Percentiles rank a stretch among this genome's conserved stretches.
phyloP scores from a whole-genome alignment of 2,329 filamentous ascomycete genomes.

The Chaetomium sp. region DNA sequence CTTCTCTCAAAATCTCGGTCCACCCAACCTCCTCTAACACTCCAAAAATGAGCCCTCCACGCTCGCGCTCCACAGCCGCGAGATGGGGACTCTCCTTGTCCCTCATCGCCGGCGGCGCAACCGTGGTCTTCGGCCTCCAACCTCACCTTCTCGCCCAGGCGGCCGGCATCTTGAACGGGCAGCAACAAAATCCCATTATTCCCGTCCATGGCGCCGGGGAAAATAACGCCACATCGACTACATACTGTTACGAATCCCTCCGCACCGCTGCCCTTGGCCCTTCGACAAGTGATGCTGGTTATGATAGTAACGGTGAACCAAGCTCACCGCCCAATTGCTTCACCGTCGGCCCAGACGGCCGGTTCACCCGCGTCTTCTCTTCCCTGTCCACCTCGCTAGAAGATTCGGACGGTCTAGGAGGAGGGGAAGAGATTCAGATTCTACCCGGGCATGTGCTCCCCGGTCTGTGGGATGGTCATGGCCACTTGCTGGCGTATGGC shows the following conservation, averaged over 20 bases:
- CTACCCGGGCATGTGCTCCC: constrained; percentile 47
- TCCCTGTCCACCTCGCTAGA: neutral
- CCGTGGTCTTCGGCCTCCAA: constrained; percentile 14
- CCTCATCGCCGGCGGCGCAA: constrained; percentile 15
- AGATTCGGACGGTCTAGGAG: neutral
- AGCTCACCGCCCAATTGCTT: constrained; percentile 12
- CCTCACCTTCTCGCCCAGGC: neutral
- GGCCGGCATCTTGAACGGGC: neutral
- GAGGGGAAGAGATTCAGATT: constrained; percentile 22
- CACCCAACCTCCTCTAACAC: neutral
- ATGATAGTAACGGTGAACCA: no score
- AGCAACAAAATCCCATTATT: neutral
- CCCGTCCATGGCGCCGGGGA: no score
- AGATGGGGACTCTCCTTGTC: constrained; percentile 17
- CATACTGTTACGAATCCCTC: constrained; percentile 36
- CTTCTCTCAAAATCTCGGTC: neutral
- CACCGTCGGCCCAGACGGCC: constrained; percentile 6
- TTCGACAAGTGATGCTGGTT: neutral
- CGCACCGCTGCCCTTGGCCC: constrained; percentile 30
- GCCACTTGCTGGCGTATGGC: constrained; percentile 58
- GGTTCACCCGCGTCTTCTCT: constrained; percentile 9
- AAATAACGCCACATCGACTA: constrained; percentile 8
- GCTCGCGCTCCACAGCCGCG: constrained; percentile 1
- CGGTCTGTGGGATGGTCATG: constrained; percentile 65
- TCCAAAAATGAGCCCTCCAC: neutral